Conservation (phyloP, 495 filamentous ascomycete species). For the Baudoinia panamericana region DNA sequence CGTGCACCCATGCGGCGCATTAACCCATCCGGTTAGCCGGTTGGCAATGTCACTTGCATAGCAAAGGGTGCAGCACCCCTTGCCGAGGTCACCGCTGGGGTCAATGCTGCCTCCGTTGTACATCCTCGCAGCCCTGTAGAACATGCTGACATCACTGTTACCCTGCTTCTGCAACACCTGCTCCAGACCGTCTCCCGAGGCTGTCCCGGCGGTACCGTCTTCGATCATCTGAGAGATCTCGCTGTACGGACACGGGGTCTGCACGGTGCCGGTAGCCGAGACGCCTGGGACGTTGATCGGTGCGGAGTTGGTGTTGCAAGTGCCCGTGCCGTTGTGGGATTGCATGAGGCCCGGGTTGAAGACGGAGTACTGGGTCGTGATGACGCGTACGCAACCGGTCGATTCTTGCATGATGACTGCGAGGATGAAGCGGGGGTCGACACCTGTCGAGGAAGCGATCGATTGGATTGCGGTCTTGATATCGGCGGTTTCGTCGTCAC, state of each 20-base stretch:
- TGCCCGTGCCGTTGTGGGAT: slow-evolving; percentile 11
- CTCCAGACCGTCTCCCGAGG: slow-evolving; percentile 9
- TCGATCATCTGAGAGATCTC: slow-evolving; percentile 17
- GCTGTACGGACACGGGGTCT: slow-evolving; percentile 34
- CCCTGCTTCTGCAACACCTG: slow-evolving; percentile 10
- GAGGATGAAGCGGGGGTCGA: slow-evolving; percentile 18
- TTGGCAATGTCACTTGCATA: slow-evolving; percentile 20
- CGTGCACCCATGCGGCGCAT: slow-evolving; percentile 1
- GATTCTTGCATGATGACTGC: slow-evolving; percentile 20
- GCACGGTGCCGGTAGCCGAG: slow-evolving; percentile 6
- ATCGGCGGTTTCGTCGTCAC: slow-evolving; percentile 52
- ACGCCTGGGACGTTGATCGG: not conserved
- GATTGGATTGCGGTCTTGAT: slow-evolving; percentile 10
- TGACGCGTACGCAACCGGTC: slow-evolving; percentile 27
- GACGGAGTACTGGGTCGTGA: slow-evolving; percentile 33
- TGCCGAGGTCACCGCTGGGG: slow-evolving; percentile 3
- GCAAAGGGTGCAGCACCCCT: slow-evolving; percentile 23
- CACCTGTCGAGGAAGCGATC: slow-evolving; percentile 6
- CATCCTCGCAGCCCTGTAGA: slow-evolving; percentile 11
- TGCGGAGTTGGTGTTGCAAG: slow-evolving; percentile 7
- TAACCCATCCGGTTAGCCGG: slow-evolving; percentile 11
- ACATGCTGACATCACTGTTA: slow-evolving; percentile 5
- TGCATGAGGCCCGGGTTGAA: slow-evolving; percentile 45
- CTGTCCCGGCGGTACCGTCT: slow-evolving; percentile 15
- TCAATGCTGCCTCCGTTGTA: slow-evolving; percentile 18